Percentiles rank a stretch among this genome's conserved stretches.
phyloP scores from a whole-genome alignment of 768 basidiomycete species.

The Macrolepiota dolichaula region DNA sequence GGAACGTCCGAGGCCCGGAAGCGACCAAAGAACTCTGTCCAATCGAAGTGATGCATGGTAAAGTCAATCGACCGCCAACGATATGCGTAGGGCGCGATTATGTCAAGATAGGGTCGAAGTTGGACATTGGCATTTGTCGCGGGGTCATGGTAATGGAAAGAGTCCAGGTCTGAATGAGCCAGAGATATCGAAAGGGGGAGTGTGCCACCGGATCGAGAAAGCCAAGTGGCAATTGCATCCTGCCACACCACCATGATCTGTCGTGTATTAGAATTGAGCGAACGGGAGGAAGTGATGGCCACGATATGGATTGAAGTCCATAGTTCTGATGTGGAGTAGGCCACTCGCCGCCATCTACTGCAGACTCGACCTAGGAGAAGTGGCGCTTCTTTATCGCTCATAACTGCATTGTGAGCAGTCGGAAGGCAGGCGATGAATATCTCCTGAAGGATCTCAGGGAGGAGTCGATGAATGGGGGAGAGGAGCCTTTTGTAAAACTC shows the following conservation, averaged over 20 bases:
- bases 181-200: too few relatives aligned
- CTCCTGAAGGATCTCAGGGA: not conserved
- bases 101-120: not conserved
- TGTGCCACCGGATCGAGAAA: not conserved
- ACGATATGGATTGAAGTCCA: slow-evolving; percentile 3
- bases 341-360: not conserved
- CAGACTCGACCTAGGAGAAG: too few relatives aligned
- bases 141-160: too few relatives aligned
- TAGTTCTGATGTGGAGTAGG: not conserved
- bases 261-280: not conserved
- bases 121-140: too few relatives aligned
- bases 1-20: not conserved
- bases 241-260: too few relatives aligned
- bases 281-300: not conserved
- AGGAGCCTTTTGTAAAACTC: not conserved
- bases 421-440: not conserved
- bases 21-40: not conserved
- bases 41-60: not conserved
- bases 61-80: not conserved
- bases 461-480: not conserved
- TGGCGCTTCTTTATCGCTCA: not conserved
- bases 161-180: too few relatives aligned
- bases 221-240: not conserved
- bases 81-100: not conserved
- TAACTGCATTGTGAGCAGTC: not conserved